Evolutionary conservation across 352 stramenopile genomes (phyloP).

Genomic region (Pythium myriotylum): DNA sequence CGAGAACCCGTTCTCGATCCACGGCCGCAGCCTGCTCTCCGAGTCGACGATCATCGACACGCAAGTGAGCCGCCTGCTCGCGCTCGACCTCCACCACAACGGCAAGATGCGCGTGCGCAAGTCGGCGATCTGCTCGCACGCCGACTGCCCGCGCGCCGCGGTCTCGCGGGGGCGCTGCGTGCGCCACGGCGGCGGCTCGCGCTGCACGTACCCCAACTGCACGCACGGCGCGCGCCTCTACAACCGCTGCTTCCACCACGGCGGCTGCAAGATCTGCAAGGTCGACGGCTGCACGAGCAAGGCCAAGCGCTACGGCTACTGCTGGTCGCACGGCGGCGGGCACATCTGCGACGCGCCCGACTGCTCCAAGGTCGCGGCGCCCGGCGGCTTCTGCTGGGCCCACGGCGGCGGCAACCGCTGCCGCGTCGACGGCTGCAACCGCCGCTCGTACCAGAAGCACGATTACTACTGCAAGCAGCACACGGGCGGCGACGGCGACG

Average conservation of each 20-base stretch:
- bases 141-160: slow-evolving; percentile 48
- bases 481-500: slow-evolving; percentile 17
- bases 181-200: slow-evolving; percentile 41
- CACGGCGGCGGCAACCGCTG: slow-evolving; percentile 52
- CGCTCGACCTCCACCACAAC: slow-evolving; percentile 53
- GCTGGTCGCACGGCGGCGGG: slow-evolving; percentile 42
- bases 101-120: slow-evolving; percentile 74
- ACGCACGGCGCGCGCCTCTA: slow-evolving; percentile 41
- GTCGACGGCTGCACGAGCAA: slow-evolving; percentile 40
- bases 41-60: slow-evolving; percentile 54
- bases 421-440: slow-evolving; percentile 45
- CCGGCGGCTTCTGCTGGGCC: slow-evolving; percentile 41
- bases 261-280: slow-evolving; percentile 39
- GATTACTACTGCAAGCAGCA: slow-evolving; percentile 72
- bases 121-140: slow-evolving; percentile 57
- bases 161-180: slow-evolving; percentile 43
- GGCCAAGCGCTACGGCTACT: slow-evolving; percentile 45
- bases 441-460: slow-evolving; percentile 52
- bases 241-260: slow-evolving; percentile 49
- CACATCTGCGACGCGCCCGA: slow-evolving; percentile 39
- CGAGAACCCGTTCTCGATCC: slow-evolving; percentile 44
- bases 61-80: slow-evolving; percentile 57
- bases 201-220: slow-evolving; percentile 35
- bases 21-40: slow-evolving; percentile 55
- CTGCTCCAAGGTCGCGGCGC: slow-evolving; percentile 45